These are phyloP conservation scores for Solanum paucissectum DNA, from an alignment of 257 asterid genomes.

Conservation along the genomic window DNA sequence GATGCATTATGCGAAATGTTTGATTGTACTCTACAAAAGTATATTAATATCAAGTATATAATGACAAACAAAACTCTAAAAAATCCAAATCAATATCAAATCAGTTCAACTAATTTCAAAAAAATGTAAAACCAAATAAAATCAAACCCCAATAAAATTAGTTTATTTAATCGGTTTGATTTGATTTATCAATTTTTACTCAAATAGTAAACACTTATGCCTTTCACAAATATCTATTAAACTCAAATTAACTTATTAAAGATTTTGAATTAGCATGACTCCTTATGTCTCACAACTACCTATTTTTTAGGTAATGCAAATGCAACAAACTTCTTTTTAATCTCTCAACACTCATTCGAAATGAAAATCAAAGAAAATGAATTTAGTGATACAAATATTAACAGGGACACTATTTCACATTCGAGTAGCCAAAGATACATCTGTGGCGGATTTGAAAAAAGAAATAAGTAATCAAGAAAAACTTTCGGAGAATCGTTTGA, in stretches of 20 bases:
- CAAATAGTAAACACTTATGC: not conserved
- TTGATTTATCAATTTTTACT: not conserved
- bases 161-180: not conserved
- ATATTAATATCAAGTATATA: not conserved
- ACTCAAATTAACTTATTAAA: not conserved
- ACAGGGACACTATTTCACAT: constrained; percentile 48
- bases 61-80: not conserved
- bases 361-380: constrained; percentile 19
- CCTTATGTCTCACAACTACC: not conserved
- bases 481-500: constrained; percentile 37
- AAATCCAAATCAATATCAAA: not conserved
- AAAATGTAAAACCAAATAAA: not conserved
- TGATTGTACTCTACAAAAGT: not conserved
- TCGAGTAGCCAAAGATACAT: constrained; percentile 31
- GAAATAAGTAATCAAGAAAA: constrained; percentile 45
- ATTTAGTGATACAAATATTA: constrained; percentile 41
- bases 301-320: constrained; percentile 10
- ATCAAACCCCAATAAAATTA: not conserved
- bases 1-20: not conserved
- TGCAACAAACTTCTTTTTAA: constrained; percentile 10
- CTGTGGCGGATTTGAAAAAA: constrained; percentile 42
- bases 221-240: not conserved
- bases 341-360: not conserved
- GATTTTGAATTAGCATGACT: not conserved
- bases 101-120: not conserved